These are phyloP conservation scores for Suillus fuscotomentosus DNA, from an alignment of 768 basidiomycete genomes.

Conservation along the genomic window DNA sequence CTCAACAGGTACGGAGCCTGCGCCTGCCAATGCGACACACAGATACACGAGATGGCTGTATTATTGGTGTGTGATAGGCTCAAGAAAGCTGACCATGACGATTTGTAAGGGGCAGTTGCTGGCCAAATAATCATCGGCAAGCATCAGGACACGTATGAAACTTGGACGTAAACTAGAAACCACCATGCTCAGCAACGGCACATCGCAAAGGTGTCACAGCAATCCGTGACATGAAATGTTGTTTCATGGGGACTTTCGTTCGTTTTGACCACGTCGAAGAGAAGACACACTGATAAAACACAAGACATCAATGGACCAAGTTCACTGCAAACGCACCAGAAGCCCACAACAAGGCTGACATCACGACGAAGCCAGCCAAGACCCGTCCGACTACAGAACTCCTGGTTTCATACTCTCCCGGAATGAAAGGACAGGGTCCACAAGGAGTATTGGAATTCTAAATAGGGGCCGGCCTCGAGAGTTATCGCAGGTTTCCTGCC, in stretches of 20 bases:
- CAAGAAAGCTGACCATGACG: background rate
- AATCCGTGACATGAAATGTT: background rate
- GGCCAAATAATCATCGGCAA: background rate
- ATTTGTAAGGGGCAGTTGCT: background rate
- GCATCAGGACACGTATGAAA: background rate
- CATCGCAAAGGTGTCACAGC: background rate
- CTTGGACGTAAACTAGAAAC: background rate
- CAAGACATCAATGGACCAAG: background rate
- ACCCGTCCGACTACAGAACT: background rate
- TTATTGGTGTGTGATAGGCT: background rate
- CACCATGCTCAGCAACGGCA: background rate
- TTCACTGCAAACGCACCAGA: background rate
- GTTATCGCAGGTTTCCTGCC: background rate
- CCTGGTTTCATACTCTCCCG: background rate
- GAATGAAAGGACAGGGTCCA: background rate
- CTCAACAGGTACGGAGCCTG: background rate
- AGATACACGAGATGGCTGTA: background rate
- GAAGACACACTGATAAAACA: background rate
- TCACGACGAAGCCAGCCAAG: background rate
- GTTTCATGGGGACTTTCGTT: constrained; percentile 8
- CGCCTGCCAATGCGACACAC: background rate
- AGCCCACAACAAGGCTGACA: background rate
- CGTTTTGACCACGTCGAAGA: background rate
- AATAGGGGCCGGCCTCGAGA: background rate
- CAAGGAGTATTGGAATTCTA: background rate